Conservation (phyloP, 331 rosid species). For the Malus hybrid region DNA sequence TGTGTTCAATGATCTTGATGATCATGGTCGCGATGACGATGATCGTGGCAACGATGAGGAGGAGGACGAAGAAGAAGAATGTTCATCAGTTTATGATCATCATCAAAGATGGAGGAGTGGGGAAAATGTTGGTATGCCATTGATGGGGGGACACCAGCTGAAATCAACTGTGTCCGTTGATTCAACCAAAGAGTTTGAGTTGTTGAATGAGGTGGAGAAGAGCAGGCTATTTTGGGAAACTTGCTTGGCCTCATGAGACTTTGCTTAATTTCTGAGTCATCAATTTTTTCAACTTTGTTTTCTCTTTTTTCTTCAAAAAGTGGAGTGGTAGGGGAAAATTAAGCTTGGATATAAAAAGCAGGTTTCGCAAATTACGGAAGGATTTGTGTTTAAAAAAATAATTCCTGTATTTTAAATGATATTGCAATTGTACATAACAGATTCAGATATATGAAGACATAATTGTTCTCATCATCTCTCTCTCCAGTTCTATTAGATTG, state of each 20-base stretch:
- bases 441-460: not conserved
- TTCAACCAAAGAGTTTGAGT: slow-evolving; percentile 27
- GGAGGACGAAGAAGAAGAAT: slow-evolving; percentile 8
- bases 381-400: not conserved
- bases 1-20: not conserved
- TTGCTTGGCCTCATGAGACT: slow-evolving; percentile 41
- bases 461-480: not conserved
- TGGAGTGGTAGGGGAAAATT: not conserved
- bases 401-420: not conserved
- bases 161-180: slow-evolving; percentile 34
- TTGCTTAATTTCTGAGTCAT: not conserved
- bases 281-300: not conserved
- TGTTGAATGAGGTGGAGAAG: slow-evolving; percentile 41
- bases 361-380: not conserved
- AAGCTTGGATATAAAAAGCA: not conserved
- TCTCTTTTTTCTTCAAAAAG: not conserved
- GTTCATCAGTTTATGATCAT: not conserved
- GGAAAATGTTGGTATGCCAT: not conserved
- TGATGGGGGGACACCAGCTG: not conserved
- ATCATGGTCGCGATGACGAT: not conserved
- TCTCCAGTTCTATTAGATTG: not conserved
- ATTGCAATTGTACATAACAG: slow-evolving; percentile 33
- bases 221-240: slow-evolving; percentile 51
- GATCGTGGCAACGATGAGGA: not conserved
- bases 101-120: slow-evolving; percentile 1